These are phyloP conservation scores for Backusella psychrophila DNA, from an alignment of 192 early-diverging fungal genomes.

Conservation along the genomic window DNA sequence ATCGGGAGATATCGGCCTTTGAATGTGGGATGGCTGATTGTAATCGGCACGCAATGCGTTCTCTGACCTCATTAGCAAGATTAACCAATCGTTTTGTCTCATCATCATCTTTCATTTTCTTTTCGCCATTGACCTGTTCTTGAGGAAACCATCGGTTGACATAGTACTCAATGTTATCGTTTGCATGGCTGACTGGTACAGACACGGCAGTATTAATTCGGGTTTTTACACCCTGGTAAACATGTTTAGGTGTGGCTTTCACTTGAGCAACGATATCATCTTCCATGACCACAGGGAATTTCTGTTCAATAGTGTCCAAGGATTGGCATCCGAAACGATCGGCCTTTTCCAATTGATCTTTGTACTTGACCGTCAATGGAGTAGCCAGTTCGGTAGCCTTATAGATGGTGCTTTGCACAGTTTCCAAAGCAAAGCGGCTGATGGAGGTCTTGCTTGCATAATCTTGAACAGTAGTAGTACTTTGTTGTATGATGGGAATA, in stretches of 20 bases:
- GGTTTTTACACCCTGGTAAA: conserved; percentile 41
- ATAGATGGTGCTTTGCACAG: conserved; percentile 26
- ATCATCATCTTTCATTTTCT: conserved; percentile 20
- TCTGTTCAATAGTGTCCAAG: conserved; percentile 57
- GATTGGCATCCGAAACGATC: conserved; percentile 65
- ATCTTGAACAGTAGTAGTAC: conserved; percentile 15
- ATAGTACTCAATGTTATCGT: conserved; percentile 48
- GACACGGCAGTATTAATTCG: conserved; percentile 56
- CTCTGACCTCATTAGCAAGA: conserved; percentile 24
- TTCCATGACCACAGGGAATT: conserved; percentile 58
- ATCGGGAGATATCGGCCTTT: conserved; percentile 20
- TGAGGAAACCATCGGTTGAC: conserved; percentile 39
- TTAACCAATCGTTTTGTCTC: conserved; percentile 25
- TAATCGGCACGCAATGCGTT: conserved; percentile 15
- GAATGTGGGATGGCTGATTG: conserved; percentile 24
- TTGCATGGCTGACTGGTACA: conserved; percentile 46
- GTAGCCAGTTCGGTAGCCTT: conserved; percentile 20
- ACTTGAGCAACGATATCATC: conserved; percentile 57
- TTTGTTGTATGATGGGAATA: conserved; percentile 33
- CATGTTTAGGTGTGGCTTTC: conserved; percentile 45
- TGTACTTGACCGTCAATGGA: conserved; percentile 43
- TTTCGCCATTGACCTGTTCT: conserved; percentile 13
- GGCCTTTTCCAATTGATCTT: conserved; percentile 50
- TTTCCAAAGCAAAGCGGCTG: conserved; percentile 27
- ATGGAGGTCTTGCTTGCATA: conserved; percentile 28